Base-by-base conservation (phyloP, 495 filamentous ascomycete genomes). In the Hypoxylon rickii region DNA sequence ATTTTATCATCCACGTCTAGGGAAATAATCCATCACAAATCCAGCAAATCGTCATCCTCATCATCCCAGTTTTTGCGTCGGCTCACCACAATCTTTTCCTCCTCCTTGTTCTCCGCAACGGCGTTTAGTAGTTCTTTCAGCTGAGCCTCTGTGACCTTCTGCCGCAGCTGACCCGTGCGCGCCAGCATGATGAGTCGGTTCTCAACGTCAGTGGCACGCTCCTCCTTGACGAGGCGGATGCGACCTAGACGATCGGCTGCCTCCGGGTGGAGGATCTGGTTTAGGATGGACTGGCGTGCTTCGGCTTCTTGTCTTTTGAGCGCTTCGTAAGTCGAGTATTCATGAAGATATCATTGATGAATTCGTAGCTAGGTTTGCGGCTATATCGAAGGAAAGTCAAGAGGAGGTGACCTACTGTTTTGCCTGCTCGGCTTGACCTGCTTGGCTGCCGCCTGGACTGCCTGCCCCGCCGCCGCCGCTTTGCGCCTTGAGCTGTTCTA, bases 161-260 rank as follows among this genome's bases (percentile, higher is more conserved):
- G 74, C 13, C 90, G 85, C 29, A 98, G 76, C 76, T 97, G 93
- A 18, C 92, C 91, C 10, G 83, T 80, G 55, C 90, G 88, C 21
- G 93, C 92, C 44, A 98, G 81, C 86, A 87, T 90, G 71, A 98
- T 89, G 26, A 98, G 82, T 34, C 93, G 75, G 80, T 92, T 93
- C 77, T 98, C 94, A 48, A 97, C 83, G 64, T 96, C 91, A 37
- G 79, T 79, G 26, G 94, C 94, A 63, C 95, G 89, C 46, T 86
- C 86, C 69, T 92, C 92, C 73, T 97, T 97, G 50, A 97, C 94
- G 49, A 98, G 84, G 11, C 92, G 89, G 73, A 98, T 97, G 52
- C 95, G 89, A 39, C 90, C 90, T 7, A 98, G 80, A 12, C 94
- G 88, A 74, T 98, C 94, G 45, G 90, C 88, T 16, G 94, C 95